Percentiles rank a stretch among this genome's conserved stretches.
These are phyloP conservation scores for Apophysomyces ossiformis DNA, from an alignment of 371 early-diverging fungal genomes.

Conservation along the genomic window DNA sequence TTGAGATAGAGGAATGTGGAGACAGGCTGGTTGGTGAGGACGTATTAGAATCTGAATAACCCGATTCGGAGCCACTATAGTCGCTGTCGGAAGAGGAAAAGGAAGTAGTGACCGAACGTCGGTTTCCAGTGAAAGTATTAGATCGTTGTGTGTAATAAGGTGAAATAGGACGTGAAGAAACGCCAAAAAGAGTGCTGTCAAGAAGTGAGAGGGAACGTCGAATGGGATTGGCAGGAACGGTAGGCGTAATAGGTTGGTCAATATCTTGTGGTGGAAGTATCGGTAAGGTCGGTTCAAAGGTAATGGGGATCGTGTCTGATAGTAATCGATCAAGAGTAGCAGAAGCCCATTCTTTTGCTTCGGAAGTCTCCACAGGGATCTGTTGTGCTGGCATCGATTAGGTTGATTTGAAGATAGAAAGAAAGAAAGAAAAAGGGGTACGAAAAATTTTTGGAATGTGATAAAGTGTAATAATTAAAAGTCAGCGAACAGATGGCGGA, in stretches of 20 bases:
- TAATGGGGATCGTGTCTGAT: constrained; percentile 32
- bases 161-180: neutral
- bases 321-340: constrained; percentile 34
- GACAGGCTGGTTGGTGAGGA: neutral
- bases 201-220: constrained; percentile 41
- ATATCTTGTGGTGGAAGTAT: constrained; percentile 3
- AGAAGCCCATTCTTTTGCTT: constrained; percentile 44
- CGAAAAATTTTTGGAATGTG: neutral
- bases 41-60: constrained; percentile 3
- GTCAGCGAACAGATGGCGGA: constrained; percentile 45
- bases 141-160: constrained; percentile 8
- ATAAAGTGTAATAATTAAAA: constrained; percentile 33
- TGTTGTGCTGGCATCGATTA: constrained; percentile 24
- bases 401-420: constrained; percentile 14
- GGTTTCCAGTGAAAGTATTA: constrained; percentile 5
- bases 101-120: constrained; percentile 1
- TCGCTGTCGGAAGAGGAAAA: constrained; percentile 14
- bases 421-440: constrained; percentile 18
- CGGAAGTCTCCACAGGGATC: constrained; percentile 40
- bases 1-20: neutral
- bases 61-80: constrained; percentile 12
- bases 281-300: constrained; percentile 27
- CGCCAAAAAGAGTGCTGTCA: constrained; percentile 30
- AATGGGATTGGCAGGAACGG: constrained; percentile 17
- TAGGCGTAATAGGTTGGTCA: constrained; percentile 5